phyloP scores from a whole-genome alignment of 768 basidiomycete species.

The Xanthoconium purpureum region DNA sequence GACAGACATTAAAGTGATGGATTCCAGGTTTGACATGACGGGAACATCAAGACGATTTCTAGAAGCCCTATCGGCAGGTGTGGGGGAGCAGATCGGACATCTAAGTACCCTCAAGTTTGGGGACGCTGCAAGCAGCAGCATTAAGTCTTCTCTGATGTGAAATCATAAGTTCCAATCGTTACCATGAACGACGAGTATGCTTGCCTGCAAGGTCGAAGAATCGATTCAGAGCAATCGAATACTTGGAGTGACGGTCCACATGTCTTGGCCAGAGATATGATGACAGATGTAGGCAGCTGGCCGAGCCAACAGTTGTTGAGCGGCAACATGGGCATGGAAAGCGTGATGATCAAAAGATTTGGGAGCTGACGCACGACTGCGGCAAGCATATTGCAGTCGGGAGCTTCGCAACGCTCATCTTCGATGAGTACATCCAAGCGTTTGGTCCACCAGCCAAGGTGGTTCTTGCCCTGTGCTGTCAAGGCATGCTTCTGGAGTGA shows the following conservation, averaged over 20 bases:
- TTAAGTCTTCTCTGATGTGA: slow-evolving; percentile 26
- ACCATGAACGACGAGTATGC: not conserved
- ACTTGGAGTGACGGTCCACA: slow-evolving; percentile 25
- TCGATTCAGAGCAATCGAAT: slow-evolving; percentile 31
- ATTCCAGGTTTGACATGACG: slow-evolving; percentile 27
- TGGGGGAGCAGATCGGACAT: slow-evolving; percentile 28
- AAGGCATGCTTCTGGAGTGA: slow-evolving; percentile 11
- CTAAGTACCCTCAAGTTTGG: slow-evolving; percentile 28
- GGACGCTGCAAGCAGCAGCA: slow-evolving; percentile 24
- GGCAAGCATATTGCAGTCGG: slow-evolving; percentile 23
- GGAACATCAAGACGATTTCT: slow-evolving; percentile 21
- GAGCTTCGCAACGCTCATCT: slow-evolving; percentile 25
- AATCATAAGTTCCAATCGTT: not conserved
- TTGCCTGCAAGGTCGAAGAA: slow-evolving; percentile 30
- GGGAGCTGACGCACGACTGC: slow-evolving; percentile 24
- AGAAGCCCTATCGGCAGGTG: slow-evolving; percentile 20
- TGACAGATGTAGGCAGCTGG: slow-evolving; percentile 20
- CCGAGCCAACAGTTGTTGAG: slow-evolving; percentile 27
- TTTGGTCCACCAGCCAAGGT: slow-evolving; percentile 27
- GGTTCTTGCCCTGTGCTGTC: slow-evolving; percentile 1
- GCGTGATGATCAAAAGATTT: slow-evolving; percentile 23
- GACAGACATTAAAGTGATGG: slow-evolving; percentile 26
- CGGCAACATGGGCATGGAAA: slow-evolving; percentile 28
- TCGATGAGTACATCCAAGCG: slow-evolving; percentile 25
- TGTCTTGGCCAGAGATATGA: slow-evolving; percentile 24